A percentile compares a stretch with the other conserved stretches of the same genome.
phyloP scores from a whole-genome alignment of 768 basidiomycete species.

The Pleurotus tuoliensis region DNA sequence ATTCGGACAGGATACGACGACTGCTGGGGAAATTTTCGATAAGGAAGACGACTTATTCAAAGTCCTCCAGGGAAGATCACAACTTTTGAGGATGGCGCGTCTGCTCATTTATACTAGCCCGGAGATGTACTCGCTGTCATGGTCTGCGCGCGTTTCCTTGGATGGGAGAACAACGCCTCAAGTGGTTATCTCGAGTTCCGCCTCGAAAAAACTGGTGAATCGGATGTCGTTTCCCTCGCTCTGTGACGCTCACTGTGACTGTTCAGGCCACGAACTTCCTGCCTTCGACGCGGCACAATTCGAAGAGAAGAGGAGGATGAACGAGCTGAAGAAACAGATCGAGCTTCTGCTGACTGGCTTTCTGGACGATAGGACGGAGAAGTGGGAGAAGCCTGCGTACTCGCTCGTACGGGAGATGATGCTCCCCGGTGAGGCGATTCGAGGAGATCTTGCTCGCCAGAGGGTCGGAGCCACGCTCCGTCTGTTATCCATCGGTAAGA shows the following conservation, averaged over 20 bases:
- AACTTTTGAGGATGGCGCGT: not conserved
- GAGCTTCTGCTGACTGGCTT: not conserved
- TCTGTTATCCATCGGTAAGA: not conserved
- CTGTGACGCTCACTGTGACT: too few species aligned
- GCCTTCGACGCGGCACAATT: not conserved
- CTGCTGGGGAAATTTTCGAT: slow-evolving; percentile 16
- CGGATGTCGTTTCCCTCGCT: too few species aligned
- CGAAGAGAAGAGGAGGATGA: not conserved
- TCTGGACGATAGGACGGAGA: not conserved
- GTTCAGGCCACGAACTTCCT: not conserved
- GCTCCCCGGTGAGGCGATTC: not conserved
- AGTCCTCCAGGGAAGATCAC: slow-evolving; percentile 13
- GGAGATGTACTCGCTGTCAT: slow-evolving; percentile 28
- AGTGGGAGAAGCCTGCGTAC: not conserved
- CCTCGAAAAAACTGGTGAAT: slow-evolving; percentile 20
- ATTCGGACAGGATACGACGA: slow-evolving; percentile 10
- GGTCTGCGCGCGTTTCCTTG: slow-evolving; percentile 24
- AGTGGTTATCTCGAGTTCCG: slow-evolving; percentile 23
- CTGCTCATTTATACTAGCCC: slow-evolving; percentile 11
- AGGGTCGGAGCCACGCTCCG: not conserved
- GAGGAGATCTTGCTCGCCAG: not conserved
- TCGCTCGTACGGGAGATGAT: not conserved
- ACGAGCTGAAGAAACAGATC: not conserved
- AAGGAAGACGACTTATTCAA: slow-evolving; percentile 14
- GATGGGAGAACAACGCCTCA: slow-evolving; percentile 25